These are phyloP conservation scores for Rhodamnia rubescens DNA, from an alignment of 345 rosid genomes.

Conservation along the genomic window DNA sequence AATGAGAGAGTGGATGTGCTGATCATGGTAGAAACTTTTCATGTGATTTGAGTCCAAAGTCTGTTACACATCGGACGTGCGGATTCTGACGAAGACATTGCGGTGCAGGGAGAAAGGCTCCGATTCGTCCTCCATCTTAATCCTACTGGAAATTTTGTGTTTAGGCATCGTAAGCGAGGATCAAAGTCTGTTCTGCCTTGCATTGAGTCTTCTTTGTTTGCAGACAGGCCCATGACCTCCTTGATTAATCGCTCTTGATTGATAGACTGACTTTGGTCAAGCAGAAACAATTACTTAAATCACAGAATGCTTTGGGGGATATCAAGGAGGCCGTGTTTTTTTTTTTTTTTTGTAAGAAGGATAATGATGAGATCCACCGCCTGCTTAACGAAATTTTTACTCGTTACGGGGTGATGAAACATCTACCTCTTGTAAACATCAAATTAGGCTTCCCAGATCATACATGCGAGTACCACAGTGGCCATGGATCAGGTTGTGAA, in stretches of 20 bases:
- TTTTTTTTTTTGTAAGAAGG: neutral
- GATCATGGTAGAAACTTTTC: neutral
- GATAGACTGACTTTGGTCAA: neutral
- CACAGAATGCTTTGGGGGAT: neutral
- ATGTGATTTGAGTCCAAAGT: neutral
- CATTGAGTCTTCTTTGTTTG: neutral
- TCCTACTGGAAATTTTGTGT: neutral
- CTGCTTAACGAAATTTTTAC: neutral
- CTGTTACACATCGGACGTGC: neutral
- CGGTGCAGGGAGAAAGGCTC: neutral
- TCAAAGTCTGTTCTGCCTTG: neutral
- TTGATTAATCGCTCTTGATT: neutral
- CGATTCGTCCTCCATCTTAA: neutral
- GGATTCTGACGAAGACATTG: neutral
- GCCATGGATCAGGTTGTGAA: too few species aligned
- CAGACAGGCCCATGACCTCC: neutral
- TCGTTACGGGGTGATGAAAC: neutral
- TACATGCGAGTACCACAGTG: neutral
- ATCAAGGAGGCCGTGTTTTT: neutral
- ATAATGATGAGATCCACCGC: neutral
- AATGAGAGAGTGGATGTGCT: neutral
- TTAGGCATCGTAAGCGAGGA: neutral
- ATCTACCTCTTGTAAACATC: neutral
- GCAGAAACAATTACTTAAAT: neutral
- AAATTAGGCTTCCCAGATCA: neutral